These are phyloP conservation scores for Metschnikowia borealis DNA, from an alignment of 805 yeast species.

Conservation along the genomic window DNA sequence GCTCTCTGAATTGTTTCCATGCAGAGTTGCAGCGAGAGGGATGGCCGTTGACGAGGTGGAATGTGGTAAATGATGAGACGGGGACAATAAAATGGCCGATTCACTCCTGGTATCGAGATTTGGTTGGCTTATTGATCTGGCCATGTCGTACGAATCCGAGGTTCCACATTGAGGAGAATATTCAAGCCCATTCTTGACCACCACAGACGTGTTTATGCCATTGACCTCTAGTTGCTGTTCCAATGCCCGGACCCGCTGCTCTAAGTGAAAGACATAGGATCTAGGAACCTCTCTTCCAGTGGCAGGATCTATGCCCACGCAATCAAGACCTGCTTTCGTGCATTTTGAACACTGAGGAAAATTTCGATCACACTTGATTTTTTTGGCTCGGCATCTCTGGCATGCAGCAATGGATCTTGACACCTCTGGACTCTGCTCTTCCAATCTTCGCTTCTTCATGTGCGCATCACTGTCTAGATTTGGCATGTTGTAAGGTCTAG, in stretches of 20 bases:
- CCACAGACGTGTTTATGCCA: conserved; percentile 27
- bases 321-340: conserved; percentile 60
- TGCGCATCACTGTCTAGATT: background rate
- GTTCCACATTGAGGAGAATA: background rate
- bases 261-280: conserved; percentile 69
- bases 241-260: conserved; percentile 55
- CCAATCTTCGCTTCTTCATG: conserved; percentile 1
- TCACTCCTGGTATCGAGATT: background rate
- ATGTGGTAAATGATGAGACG: background rate
- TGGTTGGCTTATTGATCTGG: background rate
- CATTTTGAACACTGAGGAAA: conserved; percentile 67
- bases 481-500: conserved; percentile 12
- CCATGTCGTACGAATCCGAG: background rate
- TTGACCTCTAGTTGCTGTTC: conserved; percentile 45
- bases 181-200: background rate
- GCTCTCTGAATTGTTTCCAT: conserved; percentile 1
- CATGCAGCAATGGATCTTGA: conserved; percentile 79
- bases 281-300: conserved; percentile 86
- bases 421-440: conserved; percentile 19
- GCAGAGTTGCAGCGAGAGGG: background rate
- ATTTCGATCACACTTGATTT: conserved; percentile 62
- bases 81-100: background rate
- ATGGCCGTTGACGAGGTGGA: background rate
- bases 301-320: conserved; percentile 83
- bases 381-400: conserved; percentile 69